Conservation (phyloP, 345 rosid genomes). For the Noccaea caerulescens region DNA sequence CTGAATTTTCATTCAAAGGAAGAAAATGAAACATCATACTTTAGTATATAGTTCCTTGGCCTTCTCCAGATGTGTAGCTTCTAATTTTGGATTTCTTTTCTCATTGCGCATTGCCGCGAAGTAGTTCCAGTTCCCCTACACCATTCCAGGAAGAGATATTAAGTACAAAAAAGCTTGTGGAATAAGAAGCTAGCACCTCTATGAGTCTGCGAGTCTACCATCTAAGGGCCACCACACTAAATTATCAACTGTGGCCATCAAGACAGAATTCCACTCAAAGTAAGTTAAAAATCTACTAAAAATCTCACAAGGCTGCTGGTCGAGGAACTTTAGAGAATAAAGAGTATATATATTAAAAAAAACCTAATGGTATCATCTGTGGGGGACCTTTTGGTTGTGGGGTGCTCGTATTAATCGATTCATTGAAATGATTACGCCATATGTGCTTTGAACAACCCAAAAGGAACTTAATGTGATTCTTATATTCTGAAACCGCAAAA, state of each 20-base stretch:
- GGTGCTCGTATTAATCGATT: neutral
- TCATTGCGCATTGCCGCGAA: slow-evolving; percentile 97
- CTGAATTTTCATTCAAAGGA: slow-evolving; percentile 11
- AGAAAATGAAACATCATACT: slow-evolving; percentile 51
- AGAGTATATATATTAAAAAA: too few relatives aligned
- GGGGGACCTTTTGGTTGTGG: neutral
- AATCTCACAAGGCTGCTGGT: neutral
- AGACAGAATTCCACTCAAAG: slow-evolving; percentile 12
- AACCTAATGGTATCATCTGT: neutral
- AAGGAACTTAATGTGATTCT: slow-evolving; percentile 1
- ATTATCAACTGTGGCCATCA: neutral
- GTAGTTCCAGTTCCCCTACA: slow-evolving; percentile 97
- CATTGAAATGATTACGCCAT: neutral
- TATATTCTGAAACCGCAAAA: neutral
- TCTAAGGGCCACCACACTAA: slow-evolving; percentile 7
- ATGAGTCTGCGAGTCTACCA: neutral
- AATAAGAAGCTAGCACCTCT: slow-evolving; percentile 6
- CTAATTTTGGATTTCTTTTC: slow-evolving; percentile 95
- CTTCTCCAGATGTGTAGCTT: slow-evolving; percentile 98
- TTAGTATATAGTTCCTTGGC: slow-evolving; percentile 92
- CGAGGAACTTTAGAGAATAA: neutral
- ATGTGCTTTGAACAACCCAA: slow-evolving; percentile 11
- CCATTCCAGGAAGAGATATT: slow-evolving; percentile 28
- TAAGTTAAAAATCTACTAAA: neutral
- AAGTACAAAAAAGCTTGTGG: neutral